Conservation (phyloP, 1,284 basidiomycete species). For the Psilocybe mexicana region DNA sequence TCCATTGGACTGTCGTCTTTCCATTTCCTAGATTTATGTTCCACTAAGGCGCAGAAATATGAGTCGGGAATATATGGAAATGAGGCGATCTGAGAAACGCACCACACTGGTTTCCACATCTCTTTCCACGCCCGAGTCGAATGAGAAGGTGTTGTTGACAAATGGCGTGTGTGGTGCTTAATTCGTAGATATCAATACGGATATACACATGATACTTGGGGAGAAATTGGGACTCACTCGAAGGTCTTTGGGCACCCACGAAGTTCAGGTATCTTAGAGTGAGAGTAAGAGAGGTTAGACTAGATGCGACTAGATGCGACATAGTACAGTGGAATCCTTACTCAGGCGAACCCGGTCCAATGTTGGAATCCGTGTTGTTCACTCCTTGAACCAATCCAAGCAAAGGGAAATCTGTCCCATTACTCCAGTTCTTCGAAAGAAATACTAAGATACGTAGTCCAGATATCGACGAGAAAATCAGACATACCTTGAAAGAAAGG, state of each 20-base stretch:
- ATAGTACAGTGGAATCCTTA: neutral
- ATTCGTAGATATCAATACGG: neutral
- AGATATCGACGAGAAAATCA: neutral
- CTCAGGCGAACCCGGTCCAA: conserved; percentile 8
- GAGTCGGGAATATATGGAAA: neutral
- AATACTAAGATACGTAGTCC: neutral
- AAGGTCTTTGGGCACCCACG: conserved; percentile 6
- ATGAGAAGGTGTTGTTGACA: conserved; percentile 5
- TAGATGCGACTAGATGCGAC: neutral
- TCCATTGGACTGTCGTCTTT: conserved; percentile 14
- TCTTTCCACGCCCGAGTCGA: neutral
- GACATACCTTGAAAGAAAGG: conserved; percentile 2
- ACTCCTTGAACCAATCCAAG: conserved; percentile 15
- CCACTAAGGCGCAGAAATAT: conserved; percentile 9
- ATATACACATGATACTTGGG: neutral
- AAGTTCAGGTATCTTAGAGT: conserved; percentile 7
- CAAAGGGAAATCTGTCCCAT: conserved; percentile 7
- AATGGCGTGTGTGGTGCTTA: neutral
- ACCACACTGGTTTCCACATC: conserved; percentile 11
- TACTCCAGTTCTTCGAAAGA: conserved; percentile 4
- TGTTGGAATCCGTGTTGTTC: conserved; percentile 7
- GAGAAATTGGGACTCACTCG: neutral
- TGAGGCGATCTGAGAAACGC: neutral
- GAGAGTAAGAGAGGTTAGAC: neutral
- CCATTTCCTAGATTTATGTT: conserved; percentile 13